These are phyloP conservation scores for Salix purpurea DNA, from an alignment of 345 rosid genomes.

Conservation along the genomic window DNA sequence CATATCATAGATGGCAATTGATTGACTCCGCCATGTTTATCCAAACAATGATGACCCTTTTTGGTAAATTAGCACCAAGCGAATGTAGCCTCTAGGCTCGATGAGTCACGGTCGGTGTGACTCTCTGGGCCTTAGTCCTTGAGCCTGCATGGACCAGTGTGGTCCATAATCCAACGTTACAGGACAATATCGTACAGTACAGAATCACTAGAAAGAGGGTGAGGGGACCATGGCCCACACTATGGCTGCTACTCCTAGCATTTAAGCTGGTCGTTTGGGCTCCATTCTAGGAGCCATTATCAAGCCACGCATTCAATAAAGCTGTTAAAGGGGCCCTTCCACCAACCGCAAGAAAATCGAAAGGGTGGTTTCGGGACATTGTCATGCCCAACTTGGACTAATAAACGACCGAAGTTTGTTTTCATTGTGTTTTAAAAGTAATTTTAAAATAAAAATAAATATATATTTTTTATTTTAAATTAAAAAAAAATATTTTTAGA, in stretches of 20 bases:
- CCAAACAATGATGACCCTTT: not conserved
- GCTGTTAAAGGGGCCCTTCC: not conserved
- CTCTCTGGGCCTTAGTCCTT: not conserved
- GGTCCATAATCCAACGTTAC: not conserved
- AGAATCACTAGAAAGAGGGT: not conserved
- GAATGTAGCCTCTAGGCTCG: not conserved
- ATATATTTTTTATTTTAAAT: no score
- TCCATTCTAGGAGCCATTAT: not conserved
- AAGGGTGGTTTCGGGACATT: no score
- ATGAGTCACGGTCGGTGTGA: conserved; percentile 1
- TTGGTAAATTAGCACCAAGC: not conserved
- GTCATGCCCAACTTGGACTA: no score
- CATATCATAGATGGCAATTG: not conserved
- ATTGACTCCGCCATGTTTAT: not conserved
- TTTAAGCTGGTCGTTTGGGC: not conserved
- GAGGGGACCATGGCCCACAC: conserved; percentile 11
- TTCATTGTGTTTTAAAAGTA: no score
- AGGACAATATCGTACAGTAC: not conserved
- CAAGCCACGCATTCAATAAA: not conserved
- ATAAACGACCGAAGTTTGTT: not conserved
- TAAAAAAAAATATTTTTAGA: no score
- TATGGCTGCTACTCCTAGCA: not conserved
- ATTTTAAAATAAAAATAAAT: no score
- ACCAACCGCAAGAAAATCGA: conserved; percentile 3
- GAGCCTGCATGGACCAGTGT: not conserved